Evolutionary conservation across 768 basidiomycete species (phyloP), one percentile per base, ranked within the genome.

Genomic region (Suillus occidentalis): DNA sequence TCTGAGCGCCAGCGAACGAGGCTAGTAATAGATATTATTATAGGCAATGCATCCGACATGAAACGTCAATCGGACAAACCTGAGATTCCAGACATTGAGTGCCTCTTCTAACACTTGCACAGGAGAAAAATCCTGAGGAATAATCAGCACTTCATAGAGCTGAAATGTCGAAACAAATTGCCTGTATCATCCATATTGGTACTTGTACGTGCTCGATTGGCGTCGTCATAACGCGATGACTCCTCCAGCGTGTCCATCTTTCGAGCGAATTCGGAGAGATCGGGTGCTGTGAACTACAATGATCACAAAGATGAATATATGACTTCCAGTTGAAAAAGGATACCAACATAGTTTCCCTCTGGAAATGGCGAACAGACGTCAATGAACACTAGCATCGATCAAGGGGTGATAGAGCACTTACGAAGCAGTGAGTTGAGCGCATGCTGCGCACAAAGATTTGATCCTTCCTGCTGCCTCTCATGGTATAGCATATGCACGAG

Each of bases 161-260:
- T 12, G 9, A 4, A 57, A 13, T 18, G 43, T 7, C 0, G 13
- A 10, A 58, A 36, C 2, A 10, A 63, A 71, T 40, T 66, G 87
- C 94, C 95, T 34, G 93, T 94, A 74, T 96, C 95, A 69, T 97
- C 95, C 91, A 95, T 93, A 72, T 97, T 97, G 65, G 84, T 81
- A 77, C 90, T 89, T 49, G 78, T 74, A 61, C 71, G 70, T 36
- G 77, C 79, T 40, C 75, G 69, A 73, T 81, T 81, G 55, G 75
- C 79, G 58, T 82, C 80, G 63, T 87, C 82, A 67, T 87, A 89
- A 28, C 58, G 58, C 18, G 58, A 59, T 63, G 81, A 80, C 63
- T 79, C 79, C 72, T 94, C 93, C 12, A 91, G 80, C 6, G 75
- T 70, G 73, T 94, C 93, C 10, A 95, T 76, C 64, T 81, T 80